Conservation (phyloP, 164 flowering plant genomes). For the Chimonanthus salicifolius region DNA sequence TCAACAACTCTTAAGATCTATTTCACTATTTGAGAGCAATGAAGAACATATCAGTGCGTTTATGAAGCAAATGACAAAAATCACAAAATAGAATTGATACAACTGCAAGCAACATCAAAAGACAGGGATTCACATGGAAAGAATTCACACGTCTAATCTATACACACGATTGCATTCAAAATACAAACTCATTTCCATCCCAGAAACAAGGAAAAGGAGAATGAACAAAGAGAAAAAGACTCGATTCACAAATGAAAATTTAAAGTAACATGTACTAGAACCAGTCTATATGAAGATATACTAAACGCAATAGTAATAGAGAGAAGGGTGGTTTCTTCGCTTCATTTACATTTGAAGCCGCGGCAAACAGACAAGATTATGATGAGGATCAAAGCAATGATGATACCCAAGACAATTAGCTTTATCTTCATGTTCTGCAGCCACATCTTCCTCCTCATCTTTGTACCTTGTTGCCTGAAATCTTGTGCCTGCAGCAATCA, state of each 20-base stretch:
- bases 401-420: slow-evolving; percentile 66
- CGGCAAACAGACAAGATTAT: slow-evolving; percentile 62
- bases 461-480: slow-evolving; percentile 67
- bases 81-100: neutral
- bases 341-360: slow-evolving; percentile 49
- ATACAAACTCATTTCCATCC: slow-evolving; percentile 6
- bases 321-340: neutral
- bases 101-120: neutral
- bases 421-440: slow-evolving; percentile 88
- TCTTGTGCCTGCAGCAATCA: slow-evolving; percentile 64
- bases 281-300: neutral
- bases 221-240: neutral
- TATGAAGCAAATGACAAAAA: neutral
- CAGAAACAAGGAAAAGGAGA: slow-evolving; percentile 1
- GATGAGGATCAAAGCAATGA: slow-evolving; percentile 72
- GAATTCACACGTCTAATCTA: slow-evolving; percentile 8
- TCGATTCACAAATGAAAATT: slow-evolving; percentile 6
- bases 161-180: slow-evolving; percentile 6
- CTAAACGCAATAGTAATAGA: neutral
- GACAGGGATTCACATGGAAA: neutral
- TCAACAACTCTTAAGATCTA: too few relatives aligned
- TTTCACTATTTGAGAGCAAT: too few relatives aligned
- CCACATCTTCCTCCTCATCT: slow-evolving; percentile 90
- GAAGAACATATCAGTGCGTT: too few relatives aligned
- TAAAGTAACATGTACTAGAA: neutral